A percentile compares a stretch with the other conserved stretches of the same genome.
Evolutionary conservation across 2,329 filamentous ascomycete genomes (phyloP).

Genomic region (Fusarium floridanum): DNA sequence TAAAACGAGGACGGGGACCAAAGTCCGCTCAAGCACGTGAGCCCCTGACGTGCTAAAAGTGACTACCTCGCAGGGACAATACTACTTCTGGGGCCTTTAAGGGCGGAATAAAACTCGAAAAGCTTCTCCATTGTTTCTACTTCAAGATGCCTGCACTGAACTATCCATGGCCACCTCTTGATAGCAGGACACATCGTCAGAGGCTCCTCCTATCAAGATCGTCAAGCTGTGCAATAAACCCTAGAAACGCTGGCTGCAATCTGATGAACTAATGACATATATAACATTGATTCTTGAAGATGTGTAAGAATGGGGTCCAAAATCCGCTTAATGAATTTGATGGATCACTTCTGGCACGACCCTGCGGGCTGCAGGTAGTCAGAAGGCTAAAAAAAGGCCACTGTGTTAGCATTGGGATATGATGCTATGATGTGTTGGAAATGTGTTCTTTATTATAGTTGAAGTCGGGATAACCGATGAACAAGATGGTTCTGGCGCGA

Average conservation of each 20-base stretch:
- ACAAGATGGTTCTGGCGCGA: not conserved
- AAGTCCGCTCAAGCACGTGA: constrained; percentile 6
- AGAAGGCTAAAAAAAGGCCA: no score
- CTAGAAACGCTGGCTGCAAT: no score
- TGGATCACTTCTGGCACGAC: no score
- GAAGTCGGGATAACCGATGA: no score
- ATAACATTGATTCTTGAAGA: no score
- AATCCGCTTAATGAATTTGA: no score
- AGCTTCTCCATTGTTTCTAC: not conserved
- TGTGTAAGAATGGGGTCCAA: no score
- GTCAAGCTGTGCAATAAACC: not conserved
- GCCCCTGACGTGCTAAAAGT: not conserved
- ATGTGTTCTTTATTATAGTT: no score
- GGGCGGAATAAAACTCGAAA: not conserved
- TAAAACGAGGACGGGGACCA: not conserved
- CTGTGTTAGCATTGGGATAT: no score
- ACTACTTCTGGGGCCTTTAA: not conserved
- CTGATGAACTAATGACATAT: no score
- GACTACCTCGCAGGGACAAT: not conserved
- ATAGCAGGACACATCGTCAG: not conserved
- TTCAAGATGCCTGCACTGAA: not conserved
- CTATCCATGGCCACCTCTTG: not conserved
- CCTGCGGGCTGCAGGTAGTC: no score
- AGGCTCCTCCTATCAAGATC: not conserved
- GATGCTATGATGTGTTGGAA: no score